phyloP scores from a whole-genome alignment of 768 basidiomycete genomes.

The Pisolithus albus region DNA sequence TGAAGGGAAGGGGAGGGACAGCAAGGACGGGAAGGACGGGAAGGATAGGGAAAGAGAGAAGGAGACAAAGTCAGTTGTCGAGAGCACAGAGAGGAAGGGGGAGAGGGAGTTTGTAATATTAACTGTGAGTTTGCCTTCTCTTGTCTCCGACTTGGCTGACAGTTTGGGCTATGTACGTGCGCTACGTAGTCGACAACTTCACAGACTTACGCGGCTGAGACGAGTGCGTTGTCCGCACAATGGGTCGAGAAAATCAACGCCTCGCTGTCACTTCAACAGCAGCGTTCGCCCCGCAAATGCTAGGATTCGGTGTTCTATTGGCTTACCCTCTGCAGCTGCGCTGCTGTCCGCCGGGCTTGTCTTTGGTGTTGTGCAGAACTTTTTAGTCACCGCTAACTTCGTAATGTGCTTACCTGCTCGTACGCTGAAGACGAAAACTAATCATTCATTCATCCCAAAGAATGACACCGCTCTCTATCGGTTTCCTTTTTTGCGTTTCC shows the following conservation, averaged over 20 bases:
- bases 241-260: conserved; percentile 39
- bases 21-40: conserved; percentile 3
- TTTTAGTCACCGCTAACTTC: too few species aligned
- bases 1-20: conserved; percentile 9
- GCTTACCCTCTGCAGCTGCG: too few species aligned
- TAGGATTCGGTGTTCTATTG: not conserved
- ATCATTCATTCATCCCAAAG: too few species aligned
- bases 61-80: conserved; percentile 39
- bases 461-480: too few species aligned
- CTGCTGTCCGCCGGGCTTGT: too few species aligned
- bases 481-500: too few species aligned
- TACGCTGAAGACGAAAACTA: too few species aligned
- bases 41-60: conserved; percentile 33
- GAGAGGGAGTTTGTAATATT: conserved; percentile 55
- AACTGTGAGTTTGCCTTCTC: conserved; percentile 38
- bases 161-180: not conserved
- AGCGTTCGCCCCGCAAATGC: not conserved
- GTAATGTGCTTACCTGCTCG: too few species aligned
- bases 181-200: conserved; percentile 39
- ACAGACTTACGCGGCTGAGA: conserved; percentile 36
- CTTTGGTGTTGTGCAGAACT: too few species aligned
- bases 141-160: not conserved
- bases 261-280: conserved; percentile 10
- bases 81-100: conserved; percentile 44
- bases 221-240: conserved; percentile 25